Conservation (phyloP, 2,329 filamentous ascomycete species). For the Fusarium coffeatum region DNA sequence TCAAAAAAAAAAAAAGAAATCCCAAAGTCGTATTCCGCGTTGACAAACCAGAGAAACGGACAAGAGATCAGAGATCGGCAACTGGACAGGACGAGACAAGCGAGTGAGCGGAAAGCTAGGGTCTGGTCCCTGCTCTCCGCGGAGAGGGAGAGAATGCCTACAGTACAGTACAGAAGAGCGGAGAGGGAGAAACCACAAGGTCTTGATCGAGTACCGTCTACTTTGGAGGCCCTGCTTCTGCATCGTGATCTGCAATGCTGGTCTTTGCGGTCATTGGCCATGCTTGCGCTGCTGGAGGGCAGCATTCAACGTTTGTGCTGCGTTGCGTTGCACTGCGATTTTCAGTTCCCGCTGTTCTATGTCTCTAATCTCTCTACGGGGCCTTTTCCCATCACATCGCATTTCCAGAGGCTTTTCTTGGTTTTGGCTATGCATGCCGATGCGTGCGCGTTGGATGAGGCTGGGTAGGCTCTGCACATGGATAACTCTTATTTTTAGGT, state of each 20-base stretch:
- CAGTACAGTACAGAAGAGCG: neutral
- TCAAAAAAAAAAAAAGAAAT: conserved; percentile 2
- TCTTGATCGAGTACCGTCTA: conserved; percentile 33
- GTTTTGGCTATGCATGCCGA: neutral
- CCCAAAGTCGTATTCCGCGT: conserved; percentile 1
- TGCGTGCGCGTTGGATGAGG: neutral
- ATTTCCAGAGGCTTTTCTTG: neutral
- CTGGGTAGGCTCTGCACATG: neutral
- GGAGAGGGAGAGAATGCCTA: neutral
- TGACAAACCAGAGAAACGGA: neutral
- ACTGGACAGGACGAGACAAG: conserved; percentile 1
- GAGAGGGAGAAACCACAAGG: neutral
- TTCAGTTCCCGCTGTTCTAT: conserved; percentile 2
- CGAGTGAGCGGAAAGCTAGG: conserved; percentile 14
- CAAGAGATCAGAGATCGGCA: conserved; percentile 26
- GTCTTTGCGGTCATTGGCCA: conserved; percentile 20
- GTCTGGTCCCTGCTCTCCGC: conserved; percentile 20
- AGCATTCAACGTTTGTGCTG: conserved; percentile 5
- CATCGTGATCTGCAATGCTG: conserved; percentile 33
- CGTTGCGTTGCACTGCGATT: neutral
- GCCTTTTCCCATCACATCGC: neutral
- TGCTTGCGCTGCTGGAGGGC: conserved; percentile 14
- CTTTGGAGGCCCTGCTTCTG: conserved; percentile 9
- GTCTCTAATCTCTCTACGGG: neutral
- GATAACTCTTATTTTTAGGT: conserved; percentile 16